Conservation (phyloP, 768 basidiomycete genomes). For the Lenzites betulinus region DNA sequence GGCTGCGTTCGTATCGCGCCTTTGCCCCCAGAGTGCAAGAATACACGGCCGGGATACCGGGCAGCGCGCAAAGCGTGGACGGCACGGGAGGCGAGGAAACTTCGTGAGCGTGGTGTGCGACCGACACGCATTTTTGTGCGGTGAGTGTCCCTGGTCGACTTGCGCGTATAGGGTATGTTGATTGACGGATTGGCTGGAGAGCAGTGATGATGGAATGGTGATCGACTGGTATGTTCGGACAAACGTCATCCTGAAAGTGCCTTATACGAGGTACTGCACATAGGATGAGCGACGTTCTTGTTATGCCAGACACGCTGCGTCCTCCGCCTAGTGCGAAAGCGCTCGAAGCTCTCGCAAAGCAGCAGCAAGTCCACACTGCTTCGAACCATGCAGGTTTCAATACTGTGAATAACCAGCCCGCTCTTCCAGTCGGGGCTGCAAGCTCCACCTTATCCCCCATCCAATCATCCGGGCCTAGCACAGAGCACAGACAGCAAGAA, state of each 20-base stretch:
- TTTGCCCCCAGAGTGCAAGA: constrained; percentile 15
- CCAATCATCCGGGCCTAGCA: no score
- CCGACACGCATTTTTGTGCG: constrained; percentile 19
- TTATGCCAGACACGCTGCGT: constrained; percentile 24
- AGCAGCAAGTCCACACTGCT: no score
- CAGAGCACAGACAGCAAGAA: not conserved
- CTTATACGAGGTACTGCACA: not conserved
- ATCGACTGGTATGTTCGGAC: constrained; percentile 24
- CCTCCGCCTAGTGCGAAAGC: not conserved
- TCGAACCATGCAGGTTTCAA: not conserved
- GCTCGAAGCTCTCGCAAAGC: no score
- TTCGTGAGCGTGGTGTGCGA: constrained; percentile 13
- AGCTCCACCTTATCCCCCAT: no score
- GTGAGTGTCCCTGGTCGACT: not conserved
- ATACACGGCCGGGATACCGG: not conserved
- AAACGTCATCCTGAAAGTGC: no score
- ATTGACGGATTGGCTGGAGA: not conserved
- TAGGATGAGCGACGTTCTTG: constrained; percentile 21
- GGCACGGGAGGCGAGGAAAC: constrained; percentile 6
- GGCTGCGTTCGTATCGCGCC: constrained; percentile 24
- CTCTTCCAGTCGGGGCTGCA: no score
- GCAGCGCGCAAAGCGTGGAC: constrained; percentile 17
- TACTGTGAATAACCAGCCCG: not conserved
- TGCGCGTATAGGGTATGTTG: not conserved
- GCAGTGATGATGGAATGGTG: constrained; percentile 27